Conservation (phyloP, 2,329 filamentous ascomycete genomes). For the Aureobasidium sp. region DNA sequence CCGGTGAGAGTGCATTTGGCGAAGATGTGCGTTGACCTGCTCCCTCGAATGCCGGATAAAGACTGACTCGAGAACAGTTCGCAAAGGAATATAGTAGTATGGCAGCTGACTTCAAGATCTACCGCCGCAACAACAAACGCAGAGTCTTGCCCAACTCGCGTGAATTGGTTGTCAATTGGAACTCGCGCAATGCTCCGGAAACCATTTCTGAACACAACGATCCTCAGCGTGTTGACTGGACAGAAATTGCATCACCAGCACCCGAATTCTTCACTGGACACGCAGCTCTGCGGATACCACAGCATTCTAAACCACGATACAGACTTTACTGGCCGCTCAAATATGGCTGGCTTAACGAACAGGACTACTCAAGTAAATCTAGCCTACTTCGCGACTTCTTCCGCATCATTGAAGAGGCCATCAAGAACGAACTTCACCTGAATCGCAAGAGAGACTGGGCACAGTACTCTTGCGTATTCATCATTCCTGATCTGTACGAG, state of each 20-base stretch:
- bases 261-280: slow-evolving; percentile 74
- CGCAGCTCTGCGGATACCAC: slow-evolving; percentile 77
- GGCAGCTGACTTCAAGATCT: slow-evolving; percentile 77
- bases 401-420: slow-evolving; percentile 75
- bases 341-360: slow-evolving; percentile 81
- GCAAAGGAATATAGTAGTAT: slow-evolving; percentile 66
- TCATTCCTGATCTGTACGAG: slow-evolving; percentile 95
- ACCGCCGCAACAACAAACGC: slow-evolving; percentile 89
- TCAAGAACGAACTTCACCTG: slow-evolving; percentile 76
- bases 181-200: slow-evolving; percentile 74
- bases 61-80: slow-evolving; percentile 37
- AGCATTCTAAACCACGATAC: slow-evolving; percentile 81
- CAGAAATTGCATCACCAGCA: slow-evolving; percentile 64
- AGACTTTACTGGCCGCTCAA: slow-evolving; percentile 89
- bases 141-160: slow-evolving; percentile 96
- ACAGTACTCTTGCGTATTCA: slow-evolving; percentile 92
- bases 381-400: slow-evolving; percentile 82
- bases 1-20: slow-evolving; percentile 70
- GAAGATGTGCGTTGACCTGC: slow-evolving; percentile 54
- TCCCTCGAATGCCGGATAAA: neutral
- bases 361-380: slow-evolving; percentile 73
- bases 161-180: slow-evolving; percentile 91
- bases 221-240: slow-evolving; percentile 90
- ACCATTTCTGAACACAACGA: slow-evolving; percentile 93
- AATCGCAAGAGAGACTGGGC: slow-evolving; percentile 72